phyloP scores from a whole-genome alignment of 106 monocot species.

The Dactylorhiza incarnata region DNA sequence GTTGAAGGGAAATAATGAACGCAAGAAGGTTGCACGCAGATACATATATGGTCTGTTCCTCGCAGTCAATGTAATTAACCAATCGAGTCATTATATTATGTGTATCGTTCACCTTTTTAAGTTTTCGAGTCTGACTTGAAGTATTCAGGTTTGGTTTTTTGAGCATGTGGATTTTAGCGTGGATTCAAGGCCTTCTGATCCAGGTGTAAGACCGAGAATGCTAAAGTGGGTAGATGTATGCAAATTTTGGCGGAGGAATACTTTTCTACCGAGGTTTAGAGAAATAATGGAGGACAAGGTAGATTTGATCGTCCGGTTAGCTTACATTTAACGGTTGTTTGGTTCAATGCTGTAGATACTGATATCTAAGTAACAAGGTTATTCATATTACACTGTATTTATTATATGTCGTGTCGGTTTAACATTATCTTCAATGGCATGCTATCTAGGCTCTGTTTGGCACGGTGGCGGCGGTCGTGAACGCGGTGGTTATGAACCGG shows the following conservation, averaged over 20 bases:
- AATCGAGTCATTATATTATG: background rate
- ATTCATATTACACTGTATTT: too few species aligned
- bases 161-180: constrained; percentile 13
- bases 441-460: too few species aligned
- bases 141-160: constrained; percentile 7
- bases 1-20: background rate
- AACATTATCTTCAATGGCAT: too few species aligned
- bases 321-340: background rate
- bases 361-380: too few species aligned
- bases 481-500: too few species aligned
- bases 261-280: background rate
- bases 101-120: background rate
- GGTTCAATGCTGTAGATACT: too few species aligned
- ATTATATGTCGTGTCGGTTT: too few species aligned
- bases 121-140: background rate
- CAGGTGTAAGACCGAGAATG: background rate
- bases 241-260: background rate
- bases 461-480: too few species aligned
- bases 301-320: background rate
- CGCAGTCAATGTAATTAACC: background rate
- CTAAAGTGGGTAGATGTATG: background rate
- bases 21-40: background rate
- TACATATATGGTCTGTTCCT: constrained; percentile 2
- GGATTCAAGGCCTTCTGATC: constrained; percentile 8
- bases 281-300: constrained; percentile 5